Percentiles rank a stretch among this genome's conserved stretches.
Evolutionary conservation across 176 grass and related monocot genomes (phyloP).

Genomic region (Aegilops bicornis): DNA sequence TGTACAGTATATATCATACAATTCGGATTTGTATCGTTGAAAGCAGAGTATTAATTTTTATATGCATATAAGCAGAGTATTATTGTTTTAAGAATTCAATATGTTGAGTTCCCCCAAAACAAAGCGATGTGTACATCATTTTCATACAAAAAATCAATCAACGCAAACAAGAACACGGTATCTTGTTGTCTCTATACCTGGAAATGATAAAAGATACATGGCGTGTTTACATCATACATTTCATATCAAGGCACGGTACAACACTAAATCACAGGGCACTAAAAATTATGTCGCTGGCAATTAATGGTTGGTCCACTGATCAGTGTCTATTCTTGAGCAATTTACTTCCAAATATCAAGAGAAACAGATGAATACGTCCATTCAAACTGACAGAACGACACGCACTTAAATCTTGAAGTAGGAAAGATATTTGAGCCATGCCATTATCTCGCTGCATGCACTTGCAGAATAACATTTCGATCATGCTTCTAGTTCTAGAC

Average conservation of each 20-base stretch:
- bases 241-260: background rate
- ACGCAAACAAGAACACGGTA: too few species aligned
- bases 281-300: background rate
- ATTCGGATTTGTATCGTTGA: background rate
- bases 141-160: too few species aligned
- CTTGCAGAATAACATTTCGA: too few species aligned
- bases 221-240: background rate
- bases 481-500: background rate
- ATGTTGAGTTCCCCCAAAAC: too few species aligned
- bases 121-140: too few species aligned
- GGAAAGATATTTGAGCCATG: too few species aligned
- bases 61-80: too few species aligned
- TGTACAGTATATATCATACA: background rate
- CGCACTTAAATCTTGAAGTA: too few species aligned
- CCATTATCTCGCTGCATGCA: too few species aligned
- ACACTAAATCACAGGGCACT: background rate
- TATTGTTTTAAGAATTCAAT: too few species aligned
- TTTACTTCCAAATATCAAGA: background rate
- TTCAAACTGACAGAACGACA: too few species aligned
- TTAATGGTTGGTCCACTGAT: background rate
- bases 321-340: background rate
- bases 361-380: background rate
- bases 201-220: background rate
- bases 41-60: background rate
- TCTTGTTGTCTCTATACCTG: too few species aligned